Percentiles rank a stretch among this genome's conserved stretches.
Conservation (phyloP, 169 alveolate genomes). For the Cryptosporidium viatorum region DNA sequence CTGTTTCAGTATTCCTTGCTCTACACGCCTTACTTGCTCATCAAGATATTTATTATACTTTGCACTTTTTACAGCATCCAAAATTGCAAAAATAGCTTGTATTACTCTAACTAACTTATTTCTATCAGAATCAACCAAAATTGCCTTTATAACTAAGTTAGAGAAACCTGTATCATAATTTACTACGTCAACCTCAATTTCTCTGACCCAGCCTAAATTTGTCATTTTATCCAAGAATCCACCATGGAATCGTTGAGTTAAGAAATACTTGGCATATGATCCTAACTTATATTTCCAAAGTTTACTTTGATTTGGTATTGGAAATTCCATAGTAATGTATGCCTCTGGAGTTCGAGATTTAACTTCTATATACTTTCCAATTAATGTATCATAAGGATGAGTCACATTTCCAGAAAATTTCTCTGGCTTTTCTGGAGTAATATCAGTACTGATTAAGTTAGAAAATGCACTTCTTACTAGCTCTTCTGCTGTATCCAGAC, state of each 20-base stretch:
- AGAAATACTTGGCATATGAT: constrained; percentile 3
- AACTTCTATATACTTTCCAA: constrained; percentile 19
- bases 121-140: constrained; percentile 12
- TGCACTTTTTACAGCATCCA: constrained; percentile 17
- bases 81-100: constrained; percentile 10
- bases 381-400: constrained; percentile 31
- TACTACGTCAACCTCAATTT: constrained; percentile 9
- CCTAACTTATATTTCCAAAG: constrained; percentile 32
- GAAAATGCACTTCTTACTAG: constrained; percentile 8
- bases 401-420: neutral
- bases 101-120: neutral
- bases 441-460: neutral
- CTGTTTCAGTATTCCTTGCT: constrained; percentile 36
- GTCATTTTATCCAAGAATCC: constrained; percentile 5
- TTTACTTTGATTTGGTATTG: constrained; percentile 31
- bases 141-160: constrained; percentile 9
- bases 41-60: neutral
- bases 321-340: constrained; percentile 31
- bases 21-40: constrained; percentile 46
- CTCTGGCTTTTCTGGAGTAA: neutral
- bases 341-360: constrained; percentile 21
- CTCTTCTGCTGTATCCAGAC: constrained; percentile 14
- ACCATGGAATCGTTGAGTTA: constrained; percentile 12
- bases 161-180: constrained; percentile 43
- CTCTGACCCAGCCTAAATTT: constrained; percentile 8